Evolutionary conservation across 2,329 filamentous ascomycete species (phyloP).

Genomic region (Exophiala oligosperma): DNA sequence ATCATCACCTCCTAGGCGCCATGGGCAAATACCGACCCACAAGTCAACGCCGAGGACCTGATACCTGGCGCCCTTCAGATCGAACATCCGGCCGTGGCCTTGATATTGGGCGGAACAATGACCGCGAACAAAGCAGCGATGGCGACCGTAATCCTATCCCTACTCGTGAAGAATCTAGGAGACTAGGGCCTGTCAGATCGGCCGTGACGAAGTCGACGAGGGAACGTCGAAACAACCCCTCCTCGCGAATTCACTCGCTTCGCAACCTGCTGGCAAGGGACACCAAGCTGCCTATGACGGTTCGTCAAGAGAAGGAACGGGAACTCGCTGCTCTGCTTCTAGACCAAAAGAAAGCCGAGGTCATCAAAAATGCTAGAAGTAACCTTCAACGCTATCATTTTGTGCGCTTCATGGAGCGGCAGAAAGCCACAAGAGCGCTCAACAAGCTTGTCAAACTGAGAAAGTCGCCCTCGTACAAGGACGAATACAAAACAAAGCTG

Average conservation of each 20-base stretch:
- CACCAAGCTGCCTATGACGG: conserved; percentile 53
- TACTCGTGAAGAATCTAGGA: not conserved
- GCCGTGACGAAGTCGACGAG: conserved; percentile 24
- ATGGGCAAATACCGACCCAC: conserved; percentile 7
- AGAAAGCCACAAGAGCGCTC: conserved; percentile 50
- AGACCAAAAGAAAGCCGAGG: conserved; percentile 53
- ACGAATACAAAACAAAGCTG: conserved; percentile 29
- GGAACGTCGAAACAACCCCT: conserved; percentile 26
- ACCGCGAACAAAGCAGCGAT: too few species aligned
- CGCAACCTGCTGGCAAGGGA: conserved; percentile 31
- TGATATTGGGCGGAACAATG: too few species aligned
- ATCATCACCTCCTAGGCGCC: not conserved
- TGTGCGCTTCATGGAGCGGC: conserved; percentile 60
- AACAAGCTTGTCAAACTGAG: conserved; percentile 33
- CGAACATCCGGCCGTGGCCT: not conserved
- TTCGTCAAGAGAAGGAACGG: conserved; percentile 59
- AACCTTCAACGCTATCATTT: conserved; percentile 65
- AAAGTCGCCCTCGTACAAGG: conserved; percentile 14
- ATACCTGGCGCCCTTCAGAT: conserved; percentile 2
- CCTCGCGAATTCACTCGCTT: conserved; percentile 29
- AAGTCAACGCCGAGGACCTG: not conserved
- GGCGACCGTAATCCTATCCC: too few species aligned
- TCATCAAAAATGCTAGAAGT: conserved; percentile 51
- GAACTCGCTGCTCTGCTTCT: conserved; percentile 57
- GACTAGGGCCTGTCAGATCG: conserved; percentile 8